phyloP scores from a whole-genome alignment of 495 filamentous ascomycete species.

The Aspergillus sclerotiicarbonarius region DNA sequence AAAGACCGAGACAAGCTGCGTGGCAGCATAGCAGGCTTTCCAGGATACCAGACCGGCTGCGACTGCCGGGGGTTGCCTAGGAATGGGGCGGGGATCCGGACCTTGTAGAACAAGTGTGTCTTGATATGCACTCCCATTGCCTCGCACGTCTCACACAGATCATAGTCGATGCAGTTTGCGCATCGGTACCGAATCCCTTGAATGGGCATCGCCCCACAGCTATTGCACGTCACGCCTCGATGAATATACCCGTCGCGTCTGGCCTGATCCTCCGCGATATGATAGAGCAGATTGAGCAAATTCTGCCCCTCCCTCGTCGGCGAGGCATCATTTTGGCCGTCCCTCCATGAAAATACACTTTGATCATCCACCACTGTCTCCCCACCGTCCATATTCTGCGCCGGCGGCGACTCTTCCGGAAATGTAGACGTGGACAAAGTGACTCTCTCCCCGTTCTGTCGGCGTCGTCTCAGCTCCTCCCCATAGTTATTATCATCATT shows the following conservation, averaged over 20 bases:
- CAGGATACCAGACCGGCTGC: constrained; percentile 85
- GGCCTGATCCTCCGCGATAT: constrained; percentile 81
- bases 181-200: constrained; percentile 89
- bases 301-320: constrained; percentile 69
- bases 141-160: constrained; percentile 88
- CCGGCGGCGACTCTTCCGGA: constrained; percentile 48
- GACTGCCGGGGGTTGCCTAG: constrained; percentile 64
- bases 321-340: constrained; percentile 49
- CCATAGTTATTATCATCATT: constrained; percentile 46
- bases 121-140: constrained; percentile 79
- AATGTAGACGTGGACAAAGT: constrained; percentile 43
- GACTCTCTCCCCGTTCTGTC: constrained; percentile 43
- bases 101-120: constrained; percentile 95
- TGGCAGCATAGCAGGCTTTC: constrained; percentile 68
- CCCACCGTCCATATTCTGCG: constrained; percentile 44
- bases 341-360: constrained; percentile 56
- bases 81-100: constrained; percentile 70
- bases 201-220: constrained; percentile 80
- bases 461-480: constrained; percentile 42
- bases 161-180: constrained; percentile 88
- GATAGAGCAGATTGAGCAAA: constrained; percentile 68
- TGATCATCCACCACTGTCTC: constrained; percentile 61
- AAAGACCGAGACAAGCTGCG: constrained; percentile 62
- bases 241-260: constrained; percentile 85
- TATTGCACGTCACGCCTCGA: constrained; percentile 89